phyloP scores from a whole-genome alignment of 1,284 basidiomycete genomes.

The Heliocybe sulcata region DNA sequence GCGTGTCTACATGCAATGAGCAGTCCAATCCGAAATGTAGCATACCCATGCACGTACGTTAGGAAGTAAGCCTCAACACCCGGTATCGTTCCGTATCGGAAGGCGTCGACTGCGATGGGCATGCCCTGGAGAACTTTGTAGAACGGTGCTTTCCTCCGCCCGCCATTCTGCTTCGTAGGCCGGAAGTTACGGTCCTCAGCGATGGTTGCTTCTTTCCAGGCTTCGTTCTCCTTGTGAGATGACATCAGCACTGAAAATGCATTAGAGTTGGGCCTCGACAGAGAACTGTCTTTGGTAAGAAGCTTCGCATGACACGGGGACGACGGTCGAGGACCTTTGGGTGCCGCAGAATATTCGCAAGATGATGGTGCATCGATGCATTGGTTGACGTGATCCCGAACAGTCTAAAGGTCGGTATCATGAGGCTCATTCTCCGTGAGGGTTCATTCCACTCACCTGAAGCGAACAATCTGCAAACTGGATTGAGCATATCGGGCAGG shows the following conservation, averaged over 20 bases:
- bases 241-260: conserved; percentile 83
- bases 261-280: conserved; percentile 13
- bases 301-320: not conserved
- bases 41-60: conserved; percentile 46
- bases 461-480: not conserved
- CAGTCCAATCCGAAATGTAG: not conserved
- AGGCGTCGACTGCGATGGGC: conserved; percentile 96
- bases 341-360: not conserved
- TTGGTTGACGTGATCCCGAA: conserved; percentile 23
- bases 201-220: conserved; percentile 75
- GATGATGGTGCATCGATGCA: conserved; percentile 20
- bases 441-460: not conserved
- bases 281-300: conserved; percentile 19
- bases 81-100: conserved; percentile 88
- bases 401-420: conserved; percentile 8
- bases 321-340: conserved; percentile 1
- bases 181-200: conserved; percentile 42
- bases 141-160: conserved; percentile 78
- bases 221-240: conserved; percentile 69
- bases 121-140: conserved; percentile 97
- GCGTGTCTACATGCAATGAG: conserved; percentile 57
- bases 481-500: conserved; percentile 1
- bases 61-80: conserved; percentile 85
- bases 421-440: not conserved
- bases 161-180: conserved; percentile 41